phyloP scores from a whole-genome alignment of 1,284 basidiomycete species.

The Polyporus tsugae region DNA sequence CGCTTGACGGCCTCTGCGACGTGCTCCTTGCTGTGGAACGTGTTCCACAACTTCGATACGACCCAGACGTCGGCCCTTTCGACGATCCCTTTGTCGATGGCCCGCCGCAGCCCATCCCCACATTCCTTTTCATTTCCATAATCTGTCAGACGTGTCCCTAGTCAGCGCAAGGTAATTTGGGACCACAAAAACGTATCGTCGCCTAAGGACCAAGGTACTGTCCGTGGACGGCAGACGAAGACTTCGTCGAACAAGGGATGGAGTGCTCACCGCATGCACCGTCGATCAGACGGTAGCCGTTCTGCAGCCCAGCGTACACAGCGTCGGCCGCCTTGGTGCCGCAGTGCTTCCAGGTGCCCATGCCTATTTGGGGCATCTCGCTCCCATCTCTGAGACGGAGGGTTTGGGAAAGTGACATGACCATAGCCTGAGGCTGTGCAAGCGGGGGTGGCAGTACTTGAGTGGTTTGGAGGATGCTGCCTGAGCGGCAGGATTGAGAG shows the following conservation, averaged over 20 bases:
- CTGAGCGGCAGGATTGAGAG: not conserved
- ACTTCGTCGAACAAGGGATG: not conserved
- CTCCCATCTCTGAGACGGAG: slow-evolving; percentile 30
- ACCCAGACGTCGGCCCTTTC: slow-evolving; percentile 50
- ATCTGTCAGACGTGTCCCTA: slow-evolving; percentile 28
- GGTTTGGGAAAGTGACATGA: slow-evolving; percentile 19
- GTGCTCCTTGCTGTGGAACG: slow-evolving; percentile 38
- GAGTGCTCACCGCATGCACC: slow-evolving; percentile 41
- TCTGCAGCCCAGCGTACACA: slow-evolving; percentile 52
- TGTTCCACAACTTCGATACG: slow-evolving; percentile 40
- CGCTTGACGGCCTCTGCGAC: slow-evolving; percentile 35
- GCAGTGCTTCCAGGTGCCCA: slow-evolving; percentile 40
- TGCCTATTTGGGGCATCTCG: slow-evolving; percentile 36
- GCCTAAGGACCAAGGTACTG: too few species aligned
- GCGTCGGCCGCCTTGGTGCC: slow-evolving; percentile 37
- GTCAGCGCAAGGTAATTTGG: not conserved
- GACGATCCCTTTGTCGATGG: slow-evolving; percentile 49
- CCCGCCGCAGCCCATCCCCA: slow-evolving; percentile 47
- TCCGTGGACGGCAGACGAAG: not conserved
- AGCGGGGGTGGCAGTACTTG: not conserved
- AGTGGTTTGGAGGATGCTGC: not conserved
- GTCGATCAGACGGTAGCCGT: slow-evolving; percentile 52
- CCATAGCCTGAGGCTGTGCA: slow-evolving; percentile 1
- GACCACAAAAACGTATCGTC: too few species aligned
- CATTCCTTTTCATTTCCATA: slow-evolving; percentile 52